Evolutionary conservation across 768 basidiomycete genomes (phyloP).

Genomic region (Boletus patriciae): DNA sequence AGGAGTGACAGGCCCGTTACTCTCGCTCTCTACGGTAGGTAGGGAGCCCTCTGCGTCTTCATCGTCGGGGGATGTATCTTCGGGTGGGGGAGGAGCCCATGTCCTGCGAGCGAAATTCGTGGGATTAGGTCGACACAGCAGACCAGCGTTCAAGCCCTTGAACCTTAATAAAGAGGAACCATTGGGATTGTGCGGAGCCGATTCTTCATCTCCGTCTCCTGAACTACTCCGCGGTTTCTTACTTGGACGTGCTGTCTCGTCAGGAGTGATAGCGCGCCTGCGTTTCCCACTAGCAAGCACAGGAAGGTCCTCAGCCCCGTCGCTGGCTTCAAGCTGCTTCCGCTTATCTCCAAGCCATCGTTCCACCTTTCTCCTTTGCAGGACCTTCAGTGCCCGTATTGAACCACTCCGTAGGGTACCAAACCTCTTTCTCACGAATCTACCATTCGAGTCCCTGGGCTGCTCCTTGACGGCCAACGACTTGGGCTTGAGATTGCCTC

Average conservation of each 20-base stretch:
- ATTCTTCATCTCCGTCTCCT: slow-evolving; percentile 29
- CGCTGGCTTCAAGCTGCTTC: slow-evolving; percentile 12
- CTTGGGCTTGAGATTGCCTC: slow-evolving; percentile 37
- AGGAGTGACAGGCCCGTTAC: slow-evolving; percentile 54
- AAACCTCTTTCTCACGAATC: slow-evolving; percentile 40
- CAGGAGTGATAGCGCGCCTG: slow-evolving; percentile 16
- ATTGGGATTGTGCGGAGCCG: slow-evolving; percentile 27
- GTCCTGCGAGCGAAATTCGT: slow-evolving; percentile 57
- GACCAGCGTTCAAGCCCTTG: slow-evolving; percentile 41
- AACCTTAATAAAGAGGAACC: slow-evolving; percentile 30
- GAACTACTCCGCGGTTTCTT: slow-evolving; percentile 28
- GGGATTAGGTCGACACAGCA: slow-evolving; percentile 61
- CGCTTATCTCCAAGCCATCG: slow-evolving; percentile 36
- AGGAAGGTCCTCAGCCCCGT: slow-evolving; percentile 10
- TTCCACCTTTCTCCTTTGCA: slow-evolving; percentile 44
- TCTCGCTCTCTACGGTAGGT: slow-evolving; percentile 47
- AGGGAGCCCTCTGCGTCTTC: slow-evolving; percentile 34
- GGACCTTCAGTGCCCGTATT: slow-evolving; percentile 42
- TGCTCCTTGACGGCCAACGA: slow-evolving; percentile 50
- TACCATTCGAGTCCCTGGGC: slow-evolving; percentile 58
- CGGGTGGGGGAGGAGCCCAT: slow-evolving; percentile 47
- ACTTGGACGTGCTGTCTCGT: slow-evolving; percentile 27
- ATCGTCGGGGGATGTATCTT: slow-evolving; percentile 37
- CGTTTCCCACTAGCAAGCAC: slow-evolving; percentile 27
- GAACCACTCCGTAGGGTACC: slow-evolving; percentile 22